A percentile compares a stretch with the other conserved stretches of the same genome.
These are phyloP conservation scores for Fusarium aywerte DNA, from an alignment of 2,329 filamentous ascomycete genomes.

Conservation along the genomic window DNA sequence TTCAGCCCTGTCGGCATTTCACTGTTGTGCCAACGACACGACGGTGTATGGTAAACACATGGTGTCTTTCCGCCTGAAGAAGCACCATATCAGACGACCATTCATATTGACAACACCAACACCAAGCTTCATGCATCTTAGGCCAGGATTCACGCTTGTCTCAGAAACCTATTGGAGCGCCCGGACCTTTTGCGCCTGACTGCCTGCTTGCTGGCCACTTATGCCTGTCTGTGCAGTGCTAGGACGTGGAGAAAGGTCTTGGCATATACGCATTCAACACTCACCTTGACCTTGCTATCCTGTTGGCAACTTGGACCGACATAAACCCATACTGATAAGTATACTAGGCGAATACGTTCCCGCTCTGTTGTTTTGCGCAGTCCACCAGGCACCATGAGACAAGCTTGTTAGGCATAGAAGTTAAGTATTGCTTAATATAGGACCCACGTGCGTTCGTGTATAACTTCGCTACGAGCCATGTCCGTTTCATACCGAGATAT, in stretches of 20 bases:
- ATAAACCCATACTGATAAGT: neutral
- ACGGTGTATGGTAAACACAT: neutral
- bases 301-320: neutral
- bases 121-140: neutral
- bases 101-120: conserved; percentile 10
- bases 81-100: neutral
- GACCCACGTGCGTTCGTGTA: neutral
- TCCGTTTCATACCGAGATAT: neutral
- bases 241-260: conserved; percentile 21
- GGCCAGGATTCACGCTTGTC: neutral
- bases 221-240: neutral
- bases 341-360: neutral
- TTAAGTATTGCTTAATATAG: neutral
- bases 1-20: neutral
- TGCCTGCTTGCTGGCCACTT: neutral
- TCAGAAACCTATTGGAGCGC: neutral
- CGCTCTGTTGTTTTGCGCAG: neutral
- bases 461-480: neutral
- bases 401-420: neutral
- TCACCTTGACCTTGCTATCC: neutral
- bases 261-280: conserved; percentile 9
- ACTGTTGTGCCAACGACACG: neutral
- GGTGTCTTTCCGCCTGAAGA: neutral
- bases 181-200: conserved; percentile 21
- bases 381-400: neutral